Conservation (phyloP, 148 eudicot genomes). For the Suaeda aralocaspica region DNA sequence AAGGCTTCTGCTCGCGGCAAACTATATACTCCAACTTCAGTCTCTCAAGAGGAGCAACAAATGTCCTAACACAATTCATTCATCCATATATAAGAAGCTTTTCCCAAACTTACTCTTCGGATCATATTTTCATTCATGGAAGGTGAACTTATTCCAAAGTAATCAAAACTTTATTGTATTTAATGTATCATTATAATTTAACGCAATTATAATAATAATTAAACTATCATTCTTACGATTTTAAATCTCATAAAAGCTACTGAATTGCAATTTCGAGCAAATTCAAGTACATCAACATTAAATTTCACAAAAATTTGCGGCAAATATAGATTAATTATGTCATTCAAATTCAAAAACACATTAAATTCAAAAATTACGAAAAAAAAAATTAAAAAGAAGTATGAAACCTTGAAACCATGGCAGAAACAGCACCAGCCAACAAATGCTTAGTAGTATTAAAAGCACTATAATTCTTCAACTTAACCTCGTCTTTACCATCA, state of each 20-base stretch:
- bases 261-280: too few species aligned
- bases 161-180: too few species aligned
- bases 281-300: too few species aligned
- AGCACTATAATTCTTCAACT: conserved; percentile 40
- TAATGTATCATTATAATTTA: too few species aligned
- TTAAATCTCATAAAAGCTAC: too few species aligned
- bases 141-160: too few species aligned
- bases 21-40: conserved; percentile 92
- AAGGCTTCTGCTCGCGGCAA: conserved; percentile 77
- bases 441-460: conserved; percentile 81
- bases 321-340: too few species aligned
- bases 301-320: too few species aligned
- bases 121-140: neutral
- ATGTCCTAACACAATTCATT: conserved; percentile 53
- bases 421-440: conserved; percentile 97
- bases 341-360: too few species aligned
- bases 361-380: neutral
- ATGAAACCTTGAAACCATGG: conserved; percentile 80
- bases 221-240: too few species aligned
- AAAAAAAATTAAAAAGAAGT: neutral
- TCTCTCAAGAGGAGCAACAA: conserved; percentile 98
- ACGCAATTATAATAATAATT: too few species aligned
- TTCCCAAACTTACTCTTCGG: neutral
- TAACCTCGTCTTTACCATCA: conserved; percentile 22
- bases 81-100: conserved; percentile 14